These are phyloP conservation scores for Hordeum vulgare DNA, from an alignment of 176 grass and related monocot genomes.

Conservation along the genomic window MorexV3_pseudomolecules_assembly NC_058518.1:187648897-187649396, in stretches of 20 bases:
- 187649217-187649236: neutral
- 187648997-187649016: neutral
- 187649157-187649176: neutral
- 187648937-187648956: neutral
- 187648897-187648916: neutral
- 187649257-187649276: neutral
- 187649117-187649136: neutral
- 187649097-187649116: neutral
- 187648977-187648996: slow-evolving; percentile 1
- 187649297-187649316: neutral
- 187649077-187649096: neutral
- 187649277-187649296: neutral
- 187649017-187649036: neutral
- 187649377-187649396: neutral
- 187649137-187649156: neutral
- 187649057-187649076: neutral
- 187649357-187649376: neutral
- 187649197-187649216: neutral
- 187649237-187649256: neutral
- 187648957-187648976: neutral
- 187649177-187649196: slow-evolving; percentile 3
- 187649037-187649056: slow-evolving; percentile 10
- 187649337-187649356: neutral
- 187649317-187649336: neutral
- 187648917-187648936: too few species aligned